Conservation (phyloP, 2,329 filamentous ascomycete species). For the Metarhizium humberi region DNA sequence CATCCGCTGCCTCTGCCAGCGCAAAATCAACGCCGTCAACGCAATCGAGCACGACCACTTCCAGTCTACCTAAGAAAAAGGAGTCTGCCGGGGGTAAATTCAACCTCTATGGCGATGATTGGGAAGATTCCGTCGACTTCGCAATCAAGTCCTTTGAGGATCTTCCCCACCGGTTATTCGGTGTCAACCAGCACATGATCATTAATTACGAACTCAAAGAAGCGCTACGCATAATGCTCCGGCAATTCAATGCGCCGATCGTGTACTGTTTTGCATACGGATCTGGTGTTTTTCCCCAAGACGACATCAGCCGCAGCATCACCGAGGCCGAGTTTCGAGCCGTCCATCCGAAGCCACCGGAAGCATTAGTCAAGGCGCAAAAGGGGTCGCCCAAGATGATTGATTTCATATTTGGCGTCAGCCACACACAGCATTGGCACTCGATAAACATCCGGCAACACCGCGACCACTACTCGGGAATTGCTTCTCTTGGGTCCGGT, state of each 20-base stretch:
- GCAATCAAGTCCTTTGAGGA: slow-evolving; percentile 35
- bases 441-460: slow-evolving; percentile 84
- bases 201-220: slow-evolving; percentile 96
- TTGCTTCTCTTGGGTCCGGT: slow-evolving; percentile 76
- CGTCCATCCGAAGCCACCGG: slow-evolving; percentile 73
- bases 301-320: slow-evolving; percentile 40
- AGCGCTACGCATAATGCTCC: slow-evolving; percentile 74
- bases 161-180: slow-evolving; percentile 52
- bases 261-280: slow-evolving; percentile 96
- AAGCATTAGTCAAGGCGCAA: slow-evolving; percentile 75
- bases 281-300: slow-evolving; percentile 88
- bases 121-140: slow-evolving; percentile 33
- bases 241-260: slow-evolving; percentile 87
- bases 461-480: slow-evolving; percentile 81
- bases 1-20: slow-evolving; percentile 1
- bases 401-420: slow-evolving; percentile 95
- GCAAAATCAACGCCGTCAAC: not conserved
- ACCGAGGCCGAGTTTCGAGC: slow-evolving; percentile 49
- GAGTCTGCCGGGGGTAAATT: slow-evolving; percentile 21
- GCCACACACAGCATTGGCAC: slow-evolving; percentile 94
- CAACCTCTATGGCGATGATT: slow-evolving; percentile 30
- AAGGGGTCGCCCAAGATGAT: slow-evolving; percentile 91
- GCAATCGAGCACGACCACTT: slow-evolving; percentile 9
- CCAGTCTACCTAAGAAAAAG: slow-evolving; percentile 6
- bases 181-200: slow-evolving; percentile 91